Conservation (phyloP, 148 eudicot genomes). For the Fagopyrum homotropicum region DNA sequence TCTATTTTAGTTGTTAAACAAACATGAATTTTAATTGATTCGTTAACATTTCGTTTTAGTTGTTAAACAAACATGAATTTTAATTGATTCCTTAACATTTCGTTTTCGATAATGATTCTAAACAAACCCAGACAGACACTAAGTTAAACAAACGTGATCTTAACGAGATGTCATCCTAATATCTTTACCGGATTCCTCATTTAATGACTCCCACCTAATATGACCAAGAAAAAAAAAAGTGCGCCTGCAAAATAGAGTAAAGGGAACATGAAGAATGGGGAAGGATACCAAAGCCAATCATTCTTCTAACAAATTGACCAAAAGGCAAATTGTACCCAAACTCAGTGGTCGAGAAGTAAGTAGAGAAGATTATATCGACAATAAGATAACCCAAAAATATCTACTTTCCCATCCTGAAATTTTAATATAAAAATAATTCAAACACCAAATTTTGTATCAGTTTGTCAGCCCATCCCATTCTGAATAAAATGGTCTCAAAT, state of each 20-base stretch:
- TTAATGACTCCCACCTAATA: neutral
- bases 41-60: too few species aligned
- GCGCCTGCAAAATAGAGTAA: neutral
- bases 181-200: neutral
- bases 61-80: too few species aligned
- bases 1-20: too few species aligned
- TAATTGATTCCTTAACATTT: too few species aligned
- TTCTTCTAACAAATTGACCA: neutral
- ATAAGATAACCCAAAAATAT: neutral
- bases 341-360: neutral
- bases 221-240: neutral
- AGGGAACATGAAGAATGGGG: neutral
- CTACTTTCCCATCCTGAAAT: neutral
- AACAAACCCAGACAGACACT: too few species aligned
- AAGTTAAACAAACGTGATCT: too few species aligned
- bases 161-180: neutral
- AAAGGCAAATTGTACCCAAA: neutral
- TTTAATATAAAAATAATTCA: too few species aligned
- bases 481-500: too few species aligned
- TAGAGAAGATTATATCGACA: neutral
- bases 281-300: neutral
- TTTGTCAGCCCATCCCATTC: too few species aligned
- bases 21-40: too few species aligned
- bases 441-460: neutral
- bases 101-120: too few species aligned